Evolutionary conservation across 2,329 filamentous ascomycete genomes (phyloP).

Genomic region (Ascosphaera acerosa): DNA sequence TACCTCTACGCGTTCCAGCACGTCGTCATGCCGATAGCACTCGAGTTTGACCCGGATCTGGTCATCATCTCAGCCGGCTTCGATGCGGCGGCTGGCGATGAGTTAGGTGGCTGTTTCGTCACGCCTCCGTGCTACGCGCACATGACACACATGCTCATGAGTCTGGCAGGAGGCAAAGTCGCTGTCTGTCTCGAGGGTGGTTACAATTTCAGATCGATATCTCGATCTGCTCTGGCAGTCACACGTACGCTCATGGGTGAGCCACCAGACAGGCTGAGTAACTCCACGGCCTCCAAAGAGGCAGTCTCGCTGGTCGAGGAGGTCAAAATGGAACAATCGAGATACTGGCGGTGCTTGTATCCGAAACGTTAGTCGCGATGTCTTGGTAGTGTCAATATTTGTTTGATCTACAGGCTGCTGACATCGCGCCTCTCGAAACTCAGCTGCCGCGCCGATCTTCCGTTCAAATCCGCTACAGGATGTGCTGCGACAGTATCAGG

Average conservation of each 20-base stretch:
- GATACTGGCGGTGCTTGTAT: slow-evolving; percentile 72
- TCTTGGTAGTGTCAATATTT: background rate
- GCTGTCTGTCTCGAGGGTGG: slow-evolving; percentile 87
- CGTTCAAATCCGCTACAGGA: slow-evolving; percentile 20
- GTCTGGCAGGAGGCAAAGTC: slow-evolving; percentile 65
- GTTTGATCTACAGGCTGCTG: slow-evolving; percentile 6
- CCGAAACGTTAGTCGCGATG: slow-evolving; percentile 27
- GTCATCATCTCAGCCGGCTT: slow-evolving; percentile 90
- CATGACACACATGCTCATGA: slow-evolving; percentile 99
- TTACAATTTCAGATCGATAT: slow-evolving; percentile 84
- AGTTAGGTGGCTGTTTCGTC: slow-evolving; percentile 79
- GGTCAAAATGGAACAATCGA: slow-evolving; percentile 33
- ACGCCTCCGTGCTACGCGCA: slow-evolving; percentile 81
- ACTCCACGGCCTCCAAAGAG: slow-evolving; percentile 22
- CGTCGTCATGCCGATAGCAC: slow-evolving; percentile 86
- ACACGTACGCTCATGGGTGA: slow-evolving; percentile 89
- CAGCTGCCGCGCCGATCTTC: background rate
- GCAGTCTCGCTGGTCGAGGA: slow-evolving; percentile 31
- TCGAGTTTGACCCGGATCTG: slow-evolving; percentile 79
- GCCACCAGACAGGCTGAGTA: slow-evolving; percentile 39
- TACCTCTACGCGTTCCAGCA: slow-evolving; percentile 93
- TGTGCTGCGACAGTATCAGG: slow-evolving; percentile 53
- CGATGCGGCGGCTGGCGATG: slow-evolving; percentile 80
- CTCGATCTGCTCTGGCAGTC: slow-evolving; percentile 73
- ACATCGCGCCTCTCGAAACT: background rate